Evolutionary conservation across 805 yeast genomes (phyloP), one percentile per base, ranked within the genome.

Genomic region (Komagataella kurtzmanii): DNA sequence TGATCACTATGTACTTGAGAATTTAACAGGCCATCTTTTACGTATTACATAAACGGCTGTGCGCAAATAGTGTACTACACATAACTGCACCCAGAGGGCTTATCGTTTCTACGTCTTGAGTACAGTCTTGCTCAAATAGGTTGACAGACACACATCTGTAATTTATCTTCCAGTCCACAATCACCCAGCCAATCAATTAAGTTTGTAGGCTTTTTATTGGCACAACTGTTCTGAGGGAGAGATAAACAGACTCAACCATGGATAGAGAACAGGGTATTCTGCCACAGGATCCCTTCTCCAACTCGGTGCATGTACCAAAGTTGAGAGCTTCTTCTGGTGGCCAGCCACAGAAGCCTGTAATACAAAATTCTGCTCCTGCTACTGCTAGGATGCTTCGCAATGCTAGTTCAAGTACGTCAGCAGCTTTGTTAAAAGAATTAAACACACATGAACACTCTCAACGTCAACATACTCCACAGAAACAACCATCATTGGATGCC

Each of bases 381-480:
- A 81, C 88, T 1, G 85, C 87, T 7, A 66, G 87, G 57, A 82
- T 82, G 87, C 65, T 81, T 49, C 71, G 85, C 57, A 79, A 77
- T 58, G 75, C 76, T 3, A 74, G 80, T 17, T 18, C 50, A 23
- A 24, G 40, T 36, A 23, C 17, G 24, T n/a, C 23, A 48, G 47
- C 47, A 17, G n/a, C 47, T 18, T 8, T 45, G 46, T 12, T 50
- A 40, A 30, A 17, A 17, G 43, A 48, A 50, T n/a, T 24, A 49
- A 14, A 50, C 46, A 18, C 17, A 24, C 5, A 43, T 44, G 17
- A 50, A 46, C 24, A n/a, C 50, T 12, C 54, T 47, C 36, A 50
- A 49, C 17, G 46, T 17, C 23, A 46, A 46, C 44, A 43, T 18
- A 14, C 50, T 52, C 45, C 54, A 50, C 18, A 52, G 51, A 8